A percentile compares a stretch with the other conserved stretches of the same genome.
phyloP scores from a whole-genome alignment of 73 alveolate species.

The Paramecium pentaurelia region DNA sequence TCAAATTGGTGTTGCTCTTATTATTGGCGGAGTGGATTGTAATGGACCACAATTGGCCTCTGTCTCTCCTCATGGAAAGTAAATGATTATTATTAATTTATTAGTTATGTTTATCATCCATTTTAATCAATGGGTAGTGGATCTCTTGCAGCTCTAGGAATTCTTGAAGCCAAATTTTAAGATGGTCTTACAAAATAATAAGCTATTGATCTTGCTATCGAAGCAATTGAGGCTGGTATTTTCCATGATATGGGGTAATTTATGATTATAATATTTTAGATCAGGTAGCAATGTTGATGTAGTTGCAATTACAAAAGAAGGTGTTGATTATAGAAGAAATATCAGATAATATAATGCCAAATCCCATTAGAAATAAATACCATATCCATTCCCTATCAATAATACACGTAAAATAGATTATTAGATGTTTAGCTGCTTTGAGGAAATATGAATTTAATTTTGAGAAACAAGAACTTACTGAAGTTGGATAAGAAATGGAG shows the following conservation, averaged over 20 bases:
- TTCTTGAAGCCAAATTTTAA: conserved; percentile 91
- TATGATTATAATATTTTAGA: background rate
- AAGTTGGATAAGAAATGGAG: conserved; percentile 10
- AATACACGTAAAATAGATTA: background rate
- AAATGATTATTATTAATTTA: background rate
- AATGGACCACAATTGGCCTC: conserved; percentile 88
- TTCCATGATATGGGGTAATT: conserved; percentile 94
- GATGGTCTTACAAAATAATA: conserved; percentile 89
- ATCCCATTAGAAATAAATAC: conserved; percentile 54
- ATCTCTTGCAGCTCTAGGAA: conserved; percentile 96
- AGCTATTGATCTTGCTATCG: conserved; percentile 78
- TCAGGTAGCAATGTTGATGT: conserved; percentile 97
- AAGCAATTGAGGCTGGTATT: conserved; percentile 96
- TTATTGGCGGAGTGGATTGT: conserved; percentile 97
- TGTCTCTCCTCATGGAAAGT: conserved; percentile 93
- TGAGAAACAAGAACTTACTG: conserved; percentile 2
- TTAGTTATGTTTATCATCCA: conserved; percentile 85
- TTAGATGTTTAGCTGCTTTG: background rate
- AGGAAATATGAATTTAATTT: conserved; percentile 3
- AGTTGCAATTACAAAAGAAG: conserved; percentile 73
- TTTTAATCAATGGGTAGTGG: conserved; percentile 98
- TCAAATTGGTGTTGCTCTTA: conserved; percentile 95
- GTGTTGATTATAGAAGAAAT: conserved; percentile 73
- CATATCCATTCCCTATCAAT: background rate
- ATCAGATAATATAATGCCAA: conserved; percentile 78